phyloP scores from a whole-genome alignment of 768 basidiomycete genomes.

The Postia placenta region DNA sequence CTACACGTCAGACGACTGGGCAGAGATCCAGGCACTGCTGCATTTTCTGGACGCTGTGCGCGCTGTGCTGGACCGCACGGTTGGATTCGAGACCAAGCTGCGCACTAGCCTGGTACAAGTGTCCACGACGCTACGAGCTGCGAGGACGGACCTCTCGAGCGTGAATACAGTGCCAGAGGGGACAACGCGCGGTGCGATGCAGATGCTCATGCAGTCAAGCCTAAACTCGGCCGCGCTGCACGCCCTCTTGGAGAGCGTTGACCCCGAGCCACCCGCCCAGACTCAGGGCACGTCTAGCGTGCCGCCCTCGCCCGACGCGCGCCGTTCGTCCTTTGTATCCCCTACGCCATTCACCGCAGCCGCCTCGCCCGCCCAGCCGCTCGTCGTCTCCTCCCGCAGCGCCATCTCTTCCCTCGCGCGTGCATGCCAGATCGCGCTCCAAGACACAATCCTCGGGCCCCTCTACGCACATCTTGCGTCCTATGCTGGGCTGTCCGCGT shows the following conservation, averaged over 20 bases:
- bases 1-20: conserved; percentile 88
- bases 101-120: conserved; percentile 52
- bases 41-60: conserved; percentile 82
- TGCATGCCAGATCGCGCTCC: conserved; percentile 71
- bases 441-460: conserved; percentile 80
- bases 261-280: conserved; percentile 31
- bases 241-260: conserved; percentile 47
- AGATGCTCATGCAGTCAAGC: conserved; percentile 75
- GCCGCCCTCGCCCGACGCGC: conserved; percentile 22
- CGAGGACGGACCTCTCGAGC: conserved; percentile 46
- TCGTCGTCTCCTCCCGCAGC: conserved; percentile 49
- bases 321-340: conserved; percentile 19
- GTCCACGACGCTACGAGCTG: conserved; percentile 51
- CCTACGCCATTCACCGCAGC: conserved; percentile 8
- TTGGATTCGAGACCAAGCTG: conserved; percentile 65
- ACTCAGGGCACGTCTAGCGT: conserved; percentile 13
- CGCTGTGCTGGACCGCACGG: conserved; percentile 61
- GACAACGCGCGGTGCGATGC: conserved; percentile 59
- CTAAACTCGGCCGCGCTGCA: conserved; percentile 80
- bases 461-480: conserved; percentile 62
- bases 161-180: conserved; percentile 43
- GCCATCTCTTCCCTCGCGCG: conserved; percentile 61
- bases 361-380: conserved; percentile 21
- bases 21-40: conserved; percentile 73
- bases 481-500: conserved; percentile 66